phyloP scores from a whole-genome alignment of 192 early-diverging fungal species.

The Backusella australiensis region DNA sequence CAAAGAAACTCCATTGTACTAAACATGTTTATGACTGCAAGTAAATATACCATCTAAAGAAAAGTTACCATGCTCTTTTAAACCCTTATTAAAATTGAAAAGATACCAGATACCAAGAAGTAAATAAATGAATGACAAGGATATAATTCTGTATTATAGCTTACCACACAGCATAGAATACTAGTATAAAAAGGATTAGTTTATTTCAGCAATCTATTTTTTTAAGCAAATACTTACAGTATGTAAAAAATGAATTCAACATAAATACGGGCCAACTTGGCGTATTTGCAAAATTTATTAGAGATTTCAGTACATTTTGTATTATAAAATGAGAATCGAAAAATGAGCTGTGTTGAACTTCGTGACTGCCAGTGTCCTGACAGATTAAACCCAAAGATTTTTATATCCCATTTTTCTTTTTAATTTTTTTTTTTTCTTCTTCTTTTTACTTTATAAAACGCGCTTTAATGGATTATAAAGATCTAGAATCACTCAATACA shows the following conservation, averaged over 20 bases:
- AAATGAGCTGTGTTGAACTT: no score
- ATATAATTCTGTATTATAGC: no score
- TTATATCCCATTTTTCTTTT: background rate
- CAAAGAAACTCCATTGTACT: background rate
- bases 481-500: background rate
- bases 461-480: constrained; percentile 3
- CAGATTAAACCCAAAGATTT: background rate
- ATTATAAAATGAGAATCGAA: no score
- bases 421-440: background rate
- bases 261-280: no score
- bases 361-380: constrained; percentile 4
- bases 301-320: background rate
- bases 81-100: background rate
- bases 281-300: background rate
- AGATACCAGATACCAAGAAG: background rate
- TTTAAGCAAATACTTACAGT: no score
- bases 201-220: no score
- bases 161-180: background rate
- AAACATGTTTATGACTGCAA: background rate
- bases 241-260: no score
- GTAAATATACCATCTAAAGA: background rate
- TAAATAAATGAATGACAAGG: no score
- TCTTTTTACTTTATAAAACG: background rate
- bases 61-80: background rate
- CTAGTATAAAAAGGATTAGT: background rate